Percentiles rank a stretch among this genome's conserved stretches.
These are phyloP conservation scores for Auricularia auricula-judae DNA, from an alignment of 768 basidiomycete genomes.

Conservation along the genomic window DNA sequence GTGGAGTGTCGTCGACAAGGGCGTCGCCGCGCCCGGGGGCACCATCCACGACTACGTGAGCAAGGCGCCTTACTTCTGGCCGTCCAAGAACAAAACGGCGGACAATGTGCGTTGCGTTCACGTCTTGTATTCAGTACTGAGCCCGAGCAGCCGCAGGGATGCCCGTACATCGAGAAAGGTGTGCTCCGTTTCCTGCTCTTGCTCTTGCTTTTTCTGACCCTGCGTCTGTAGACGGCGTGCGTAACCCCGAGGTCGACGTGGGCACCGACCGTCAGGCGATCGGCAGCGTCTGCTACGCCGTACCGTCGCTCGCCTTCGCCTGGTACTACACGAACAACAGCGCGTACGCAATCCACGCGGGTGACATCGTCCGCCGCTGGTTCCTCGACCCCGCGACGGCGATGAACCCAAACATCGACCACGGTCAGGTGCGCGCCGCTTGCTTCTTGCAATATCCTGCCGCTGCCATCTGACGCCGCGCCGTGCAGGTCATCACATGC, in stretches of 20 bases:
- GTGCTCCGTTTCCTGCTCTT: background rate
- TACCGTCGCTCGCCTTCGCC: background rate
- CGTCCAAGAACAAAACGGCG: background rate
- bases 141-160: background rate
- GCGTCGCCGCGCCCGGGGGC: background rate
- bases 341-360: background rate
- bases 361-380: background rate
- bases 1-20: background rate
- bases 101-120: background rate
- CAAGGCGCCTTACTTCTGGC: background rate
- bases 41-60: background rate
- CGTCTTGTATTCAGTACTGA: background rate
- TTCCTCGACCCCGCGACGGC: background rate
- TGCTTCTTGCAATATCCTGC: background rate
- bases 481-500: background rate
- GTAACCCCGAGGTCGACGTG: background rate
- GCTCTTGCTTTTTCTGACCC: background rate
- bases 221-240: background rate
- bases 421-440: background rate
- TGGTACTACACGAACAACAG: constrained; percentile 2
- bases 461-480: background rate
- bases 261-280: background rate
- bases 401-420: background rate
- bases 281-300: background rate
- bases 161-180: background rate